Evolutionary conservation across 371 early-diverging fungal genomes (phyloP), one percentile per base, ranked within the genome.

Genomic region (Rhizomucor miehei): DNA sequence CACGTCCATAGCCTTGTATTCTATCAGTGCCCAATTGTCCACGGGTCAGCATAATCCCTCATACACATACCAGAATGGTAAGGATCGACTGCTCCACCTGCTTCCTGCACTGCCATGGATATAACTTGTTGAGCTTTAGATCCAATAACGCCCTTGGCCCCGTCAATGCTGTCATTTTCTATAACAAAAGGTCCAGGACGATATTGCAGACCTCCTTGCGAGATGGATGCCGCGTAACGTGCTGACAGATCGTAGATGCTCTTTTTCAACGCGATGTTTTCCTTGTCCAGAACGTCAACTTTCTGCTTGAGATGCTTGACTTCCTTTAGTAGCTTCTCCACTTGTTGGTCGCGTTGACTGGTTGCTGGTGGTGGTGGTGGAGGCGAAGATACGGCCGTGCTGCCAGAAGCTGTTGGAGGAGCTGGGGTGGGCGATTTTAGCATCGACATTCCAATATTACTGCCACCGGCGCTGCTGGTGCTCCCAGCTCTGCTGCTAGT

Each of bases 211-310:
- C 73, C 60, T 38, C 73, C 67, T 70, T 79, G 78, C 35, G 78
- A 67, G 57, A 81, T 57, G 54, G 77, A 63, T 17, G 81, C 73
- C 16, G 85, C 87, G 71, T 88, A 91, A 36, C 86, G 73, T 21
- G 82, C 82, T 12, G 91, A 89, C 39, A 93, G 79, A 48, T 93
- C 92, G 57, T 85, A 92, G 35, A 93, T 83, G 34, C 87, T 86
- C 66, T 92, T 92, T 48, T 92, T 93, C 29, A 93, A 69, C 1
- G 87, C 84, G 39, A 69, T 79, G 67, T 92, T 93, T 62, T 93
- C 94, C 58, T 89, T 88, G 55, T 92, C 92, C 23, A 93, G 68
- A 6, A 80, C 57, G 58, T 89, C 92, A 10, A 90, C 85, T 60
- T 86, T 87, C 56, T 82, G 85, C 66, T 89, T 90, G 23, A 92